Percentiles rank a stretch among this genome's conserved stretches.
These are phyloP conservation scores for Macadamia tetraphylla DNA, from an alignment of 164 flowering plant species.

Conservation along the genomic window DNA sequence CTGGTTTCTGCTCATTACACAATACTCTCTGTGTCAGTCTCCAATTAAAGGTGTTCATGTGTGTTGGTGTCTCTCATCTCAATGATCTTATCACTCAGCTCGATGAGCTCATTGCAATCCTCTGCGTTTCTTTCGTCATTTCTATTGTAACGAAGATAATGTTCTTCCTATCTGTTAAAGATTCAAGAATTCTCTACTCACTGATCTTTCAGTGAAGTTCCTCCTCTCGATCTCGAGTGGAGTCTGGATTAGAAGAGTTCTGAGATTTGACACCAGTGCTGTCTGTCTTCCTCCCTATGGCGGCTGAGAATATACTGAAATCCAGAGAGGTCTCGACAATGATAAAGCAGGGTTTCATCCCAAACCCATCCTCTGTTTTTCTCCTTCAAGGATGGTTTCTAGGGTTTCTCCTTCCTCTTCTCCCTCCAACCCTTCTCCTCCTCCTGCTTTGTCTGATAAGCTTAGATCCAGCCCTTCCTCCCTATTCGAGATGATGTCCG, in stretches of 20 bases:
- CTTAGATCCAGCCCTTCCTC: slow-evolving; percentile 42
- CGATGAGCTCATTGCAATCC: too few relatives aligned
- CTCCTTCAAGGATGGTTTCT: slow-evolving; percentile 26
- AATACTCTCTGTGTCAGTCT: too few relatives aligned
- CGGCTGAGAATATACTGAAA: slow-evolving; percentile 12
- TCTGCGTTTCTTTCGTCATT: too few relatives aligned
- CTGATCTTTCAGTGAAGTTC: too few relatives aligned
- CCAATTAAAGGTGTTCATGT: too few relatives aligned
- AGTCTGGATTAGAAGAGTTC: neutral
- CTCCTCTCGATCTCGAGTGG: too few relatives aligned
- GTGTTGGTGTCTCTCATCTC: too few relatives aligned
- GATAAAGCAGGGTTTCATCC: slow-evolving; percentile 85
- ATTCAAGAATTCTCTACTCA: too few relatives aligned
- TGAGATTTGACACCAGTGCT: neutral
- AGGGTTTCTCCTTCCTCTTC: slow-evolving; percentile 25
- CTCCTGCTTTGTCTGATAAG: slow-evolving; percentile 16
- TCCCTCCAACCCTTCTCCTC: slow-evolving; percentile 31
- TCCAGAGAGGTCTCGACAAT: slow-evolving; percentile 59
- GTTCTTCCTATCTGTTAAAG: too few relatives aligned
- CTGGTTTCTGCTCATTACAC: too few relatives aligned
- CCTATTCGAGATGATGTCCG: slow-evolving; percentile 77
- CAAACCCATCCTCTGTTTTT: slow-evolving; percentile 49
- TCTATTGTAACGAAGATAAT: too few relatives aligned
- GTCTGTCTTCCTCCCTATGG: slow-evolving; percentile 7
- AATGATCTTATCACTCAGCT: too few relatives aligned